A percentile compares a stretch with the other conserved stretches of the same genome.
phyloP scores from a whole-genome alignment of 2,329 filamentous ascomycete genomes.

The Rugonectria rugulosa region DNA sequence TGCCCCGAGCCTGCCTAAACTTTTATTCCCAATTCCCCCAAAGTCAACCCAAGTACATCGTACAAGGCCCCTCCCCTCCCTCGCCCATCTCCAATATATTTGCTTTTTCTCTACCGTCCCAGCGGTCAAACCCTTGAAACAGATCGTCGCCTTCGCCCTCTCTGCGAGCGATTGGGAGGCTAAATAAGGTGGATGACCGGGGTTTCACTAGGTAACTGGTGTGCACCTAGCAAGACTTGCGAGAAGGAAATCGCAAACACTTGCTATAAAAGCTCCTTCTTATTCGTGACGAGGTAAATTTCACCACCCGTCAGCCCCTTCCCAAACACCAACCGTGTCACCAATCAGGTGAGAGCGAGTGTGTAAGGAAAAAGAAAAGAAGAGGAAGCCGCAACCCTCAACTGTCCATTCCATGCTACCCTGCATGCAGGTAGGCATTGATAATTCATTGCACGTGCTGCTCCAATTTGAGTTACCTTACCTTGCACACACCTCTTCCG shows the following conservation, averaged over 20 bases:
- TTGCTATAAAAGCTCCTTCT: too few relatives aligned
- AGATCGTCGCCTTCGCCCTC: slow-evolving; percentile 14
- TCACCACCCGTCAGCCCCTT: too few relatives aligned
- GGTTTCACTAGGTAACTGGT: neutral
- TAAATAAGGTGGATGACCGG: slow-evolving; percentile 1
- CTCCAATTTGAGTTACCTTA: neutral
- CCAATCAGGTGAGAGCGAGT: neutral
- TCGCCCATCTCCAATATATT: neutral
- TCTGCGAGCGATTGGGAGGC: slow-evolving; percentile 4
- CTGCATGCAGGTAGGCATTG: slow-evolving; percentile 1
- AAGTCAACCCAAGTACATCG: neutral
- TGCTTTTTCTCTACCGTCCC: slow-evolving; percentile 23
- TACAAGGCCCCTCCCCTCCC: neutral
- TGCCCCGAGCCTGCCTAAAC: too few relatives aligned
- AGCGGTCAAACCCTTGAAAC: slow-evolving; percentile 16
- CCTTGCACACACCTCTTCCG: neutral
- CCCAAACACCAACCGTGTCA: neutral
- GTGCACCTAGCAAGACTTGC: too few relatives aligned
- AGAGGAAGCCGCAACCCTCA: neutral
- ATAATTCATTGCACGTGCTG: slow-evolving; percentile 17
- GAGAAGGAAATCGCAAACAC: neutral
- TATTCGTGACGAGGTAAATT: too few relatives aligned
- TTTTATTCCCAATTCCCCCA: neutral
- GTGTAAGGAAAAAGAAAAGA: neutral
- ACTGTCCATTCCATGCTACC: neutral